Evolutionary conservation across 345 rosid species (phyloP), one percentile per base, ranked within the genome.

Genomic region (Eucalyptus regnans): DNA sequence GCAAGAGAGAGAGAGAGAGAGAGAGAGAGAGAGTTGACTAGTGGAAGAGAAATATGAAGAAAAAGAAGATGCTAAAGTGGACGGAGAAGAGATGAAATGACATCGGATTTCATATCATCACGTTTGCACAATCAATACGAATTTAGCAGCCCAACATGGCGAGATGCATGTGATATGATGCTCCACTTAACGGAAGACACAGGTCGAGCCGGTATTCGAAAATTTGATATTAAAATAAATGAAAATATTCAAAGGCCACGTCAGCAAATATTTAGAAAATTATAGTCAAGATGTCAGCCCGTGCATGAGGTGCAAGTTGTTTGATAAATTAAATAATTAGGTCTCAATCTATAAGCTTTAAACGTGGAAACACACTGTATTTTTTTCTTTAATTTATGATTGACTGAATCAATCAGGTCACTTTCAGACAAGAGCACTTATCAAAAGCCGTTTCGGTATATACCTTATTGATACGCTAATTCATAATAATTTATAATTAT

Each of bases 361-460:
- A 68, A 68, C 4, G 7, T 71, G 25, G 81, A 17, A 71, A 71
- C 7, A 37, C 44, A 3, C 1, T 8, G 1, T n/a, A n/a, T n/a
- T 66, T n/a, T 7, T 66, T 66, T 1, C 20, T 15, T 66, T 33
- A 66, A n/a, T 66, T 4, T 66, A 2, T 8, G 41, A 66, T 66
- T 8, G 79, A 66, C 6, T 4, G 9, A 0, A 66, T 68, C 13
- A 33, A 41, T 33, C 4, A 9, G 6, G 23, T 33, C 23, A 2
- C 81, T 68, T 68, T 52, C 2, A 52, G 1, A 52, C 2, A 52
- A 52, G 5, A 52, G 9, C 1, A 1, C 23, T 52, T 18, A 1
- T 52, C 58, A 52, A 52, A 52, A 52, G 1, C 2, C 0, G 1
- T 52, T 52, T 52, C 0, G 5, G 58, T 20, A 52, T 52, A 20